Evolutionary conservation across 371 early-diverging fungal genomes (phyloP).

Genomic region (Funneliformis caledonium): DNA sequence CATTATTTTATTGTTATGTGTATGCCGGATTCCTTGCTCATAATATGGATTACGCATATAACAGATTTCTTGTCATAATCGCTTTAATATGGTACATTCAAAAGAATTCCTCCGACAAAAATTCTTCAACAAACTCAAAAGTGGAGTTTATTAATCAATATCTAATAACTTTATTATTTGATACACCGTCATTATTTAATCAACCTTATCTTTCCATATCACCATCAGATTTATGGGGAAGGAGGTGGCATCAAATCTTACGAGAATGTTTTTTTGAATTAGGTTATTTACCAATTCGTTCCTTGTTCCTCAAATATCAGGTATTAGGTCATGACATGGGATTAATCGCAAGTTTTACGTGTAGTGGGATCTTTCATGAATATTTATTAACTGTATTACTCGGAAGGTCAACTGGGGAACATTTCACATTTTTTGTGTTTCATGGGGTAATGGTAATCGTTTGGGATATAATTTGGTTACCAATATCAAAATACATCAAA

Average conservation of each 20-base stretch:
- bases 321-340: neutral
- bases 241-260: constrained; percentile 29
- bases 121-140: neutral
- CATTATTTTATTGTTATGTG: constrained; percentile 33
- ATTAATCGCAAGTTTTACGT: neutral
- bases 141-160: neutral
- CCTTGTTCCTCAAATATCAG: neutral
- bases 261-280: constrained; percentile 10
- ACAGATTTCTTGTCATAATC: neutral
- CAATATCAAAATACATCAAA: neutral
- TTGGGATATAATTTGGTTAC: neutral
- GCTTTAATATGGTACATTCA: neutral
- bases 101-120: neutral
- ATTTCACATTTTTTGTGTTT: constrained; percentile 28
- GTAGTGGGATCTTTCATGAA: constrained; percentile 28
- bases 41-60: constrained; percentile 9
- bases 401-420: constrained; percentile 25
- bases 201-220: constrained; percentile 3
- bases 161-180: neutral
- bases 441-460: constrained; percentile 9
- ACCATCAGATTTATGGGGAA: constrained; percentile 33
- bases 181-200: constrained; percentile 7
- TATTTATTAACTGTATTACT: constrained; percentile 8
- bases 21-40: constrained; percentile 1
- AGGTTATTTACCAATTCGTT: constrained; percentile 21